Conservation (phyloP, 805 yeast genomes). For the Blastobotrys attinorum region DNA sequence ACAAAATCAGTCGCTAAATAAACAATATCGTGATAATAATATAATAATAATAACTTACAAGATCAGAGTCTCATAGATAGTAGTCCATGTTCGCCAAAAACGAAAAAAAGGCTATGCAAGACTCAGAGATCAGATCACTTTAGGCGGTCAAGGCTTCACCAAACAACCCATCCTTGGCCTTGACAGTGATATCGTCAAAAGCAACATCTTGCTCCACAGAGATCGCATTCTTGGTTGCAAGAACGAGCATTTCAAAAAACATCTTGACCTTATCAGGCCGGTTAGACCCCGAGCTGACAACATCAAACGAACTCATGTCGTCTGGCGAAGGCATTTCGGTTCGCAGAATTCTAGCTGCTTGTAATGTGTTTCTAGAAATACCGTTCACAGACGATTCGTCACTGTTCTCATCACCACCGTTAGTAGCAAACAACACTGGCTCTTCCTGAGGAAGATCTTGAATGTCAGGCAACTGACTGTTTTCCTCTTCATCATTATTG, state of each 20-base stretch:
- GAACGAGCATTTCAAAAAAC: slow-evolving; percentile 74
- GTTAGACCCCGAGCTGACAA: slow-evolving; percentile 18
- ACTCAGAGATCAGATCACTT: background rate
- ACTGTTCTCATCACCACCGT: background rate
- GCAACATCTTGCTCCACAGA: slow-evolving; percentile 50
- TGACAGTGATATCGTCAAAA: slow-evolving; percentile 53
- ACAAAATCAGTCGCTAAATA: no score
- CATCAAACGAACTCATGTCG: slow-evolving; percentile 31
- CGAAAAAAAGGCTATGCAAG: background rate
- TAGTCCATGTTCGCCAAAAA: slow-evolving; percentile 1
- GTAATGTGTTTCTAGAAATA: slow-evolving; percentile 42
- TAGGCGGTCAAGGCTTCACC: slow-evolving; percentile 18
- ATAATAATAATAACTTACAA: no score
- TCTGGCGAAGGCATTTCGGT: slow-evolving; percentile 10
- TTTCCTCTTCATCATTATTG: slow-evolving; percentile 4
- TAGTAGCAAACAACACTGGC: background rate
- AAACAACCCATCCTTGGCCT: slow-evolving; percentile 36
- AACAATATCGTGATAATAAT: no score
- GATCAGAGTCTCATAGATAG: background rate
- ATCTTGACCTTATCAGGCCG: slow-evolving; percentile 59
- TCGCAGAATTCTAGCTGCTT: slow-evolving; percentile 39
- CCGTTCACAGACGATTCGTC: slow-evolving; percentile 13
- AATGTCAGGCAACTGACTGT: background rate
- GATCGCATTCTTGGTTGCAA: slow-evolving; percentile 71
- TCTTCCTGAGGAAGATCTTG: slow-evolving; percentile 2